Conservation (phyloP, 306 rosid genomes). For the Cucumis cinereus region DNA sequence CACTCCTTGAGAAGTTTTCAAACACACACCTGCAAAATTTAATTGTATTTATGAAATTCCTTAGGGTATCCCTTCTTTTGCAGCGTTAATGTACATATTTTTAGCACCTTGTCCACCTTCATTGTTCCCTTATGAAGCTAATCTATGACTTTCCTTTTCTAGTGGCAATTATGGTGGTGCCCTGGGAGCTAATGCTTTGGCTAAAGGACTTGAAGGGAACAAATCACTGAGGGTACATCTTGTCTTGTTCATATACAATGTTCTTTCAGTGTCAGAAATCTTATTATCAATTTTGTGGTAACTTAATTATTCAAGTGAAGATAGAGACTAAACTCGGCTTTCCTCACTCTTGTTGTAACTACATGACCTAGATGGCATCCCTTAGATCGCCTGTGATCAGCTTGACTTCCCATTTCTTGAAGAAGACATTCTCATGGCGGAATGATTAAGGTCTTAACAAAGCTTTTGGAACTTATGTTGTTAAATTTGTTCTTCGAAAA, state of each 20-base stretch:
- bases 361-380: neutral
- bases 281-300: neutral
- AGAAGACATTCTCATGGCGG: neutral
- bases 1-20: neutral
- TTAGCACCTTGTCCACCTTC: conserved; percentile 10
- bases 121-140: conserved; percentile 10
- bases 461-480: neutral
- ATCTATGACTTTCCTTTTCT: conserved; percentile 16
- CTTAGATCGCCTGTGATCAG: neutral
- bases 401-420: neutral
- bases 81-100: neutral
- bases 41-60: neutral
- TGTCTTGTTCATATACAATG: conserved; percentile 14
- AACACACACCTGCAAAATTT: neutral
- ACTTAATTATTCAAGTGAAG: neutral
- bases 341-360: neutral
- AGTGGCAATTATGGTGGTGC: conserved; percentile 99
- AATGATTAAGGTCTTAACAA: neutral
- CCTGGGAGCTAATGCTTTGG: conserved; percentile 88
- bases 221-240: conserved; percentile 69
- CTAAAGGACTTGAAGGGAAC: conserved; percentile 88
- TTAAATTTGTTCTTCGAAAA: neutral
- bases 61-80: neutral
- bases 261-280: neutral
- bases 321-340: neutral